These are phyloP conservation scores for Termitomyces sp. DNA, from an alignment of 768 basidiomycete genomes.

Conservation along the genomic window DNA sequence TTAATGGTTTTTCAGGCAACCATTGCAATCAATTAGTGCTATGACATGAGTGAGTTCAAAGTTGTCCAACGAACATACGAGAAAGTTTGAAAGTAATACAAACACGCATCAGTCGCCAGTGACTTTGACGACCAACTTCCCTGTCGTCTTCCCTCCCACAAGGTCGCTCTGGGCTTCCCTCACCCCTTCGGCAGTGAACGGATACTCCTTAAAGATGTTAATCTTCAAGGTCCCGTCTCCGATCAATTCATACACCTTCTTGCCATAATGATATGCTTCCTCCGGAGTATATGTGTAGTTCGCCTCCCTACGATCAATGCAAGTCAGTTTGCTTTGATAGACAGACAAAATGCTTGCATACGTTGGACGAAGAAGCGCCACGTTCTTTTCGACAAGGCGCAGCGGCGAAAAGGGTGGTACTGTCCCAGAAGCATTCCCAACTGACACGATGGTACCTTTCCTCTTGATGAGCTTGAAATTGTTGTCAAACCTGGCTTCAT, in stretches of 20 bases:
- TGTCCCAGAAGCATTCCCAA: constrained; percentile 90
- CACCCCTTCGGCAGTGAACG: constrained; percentile 78
- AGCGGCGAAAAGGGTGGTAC: constrained; percentile 72
- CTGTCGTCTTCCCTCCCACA: constrained; percentile 68
- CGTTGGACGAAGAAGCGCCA: constrained; percentile 76
- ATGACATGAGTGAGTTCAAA: background rate
- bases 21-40: background rate
- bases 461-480: constrained; percentile 78
- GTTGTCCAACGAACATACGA: background rate
- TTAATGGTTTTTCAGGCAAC: background rate
- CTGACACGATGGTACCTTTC: constrained; percentile 86
- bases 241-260: constrained; percentile 58
- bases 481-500: constrained; percentile 54
- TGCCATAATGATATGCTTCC: constrained; percentile 64
- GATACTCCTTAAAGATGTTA: constrained; percentile 71
- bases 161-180: constrained; percentile 76
- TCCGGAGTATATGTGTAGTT: constrained; percentile 73
- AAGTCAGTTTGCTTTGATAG: background rate
- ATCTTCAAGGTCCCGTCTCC: constrained; percentile 57
- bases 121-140: constrained; percentile 83
- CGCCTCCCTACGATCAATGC: constrained; percentile 39
- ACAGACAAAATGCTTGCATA: constrained; percentile 28
- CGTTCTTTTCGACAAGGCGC: constrained; percentile 75
- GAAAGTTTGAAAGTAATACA: background rate
- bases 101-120: constrained; percentile 6